These are phyloP conservation scores for Vachellia pachyceras DNA, from an alignment of 306 rosid species.

Conservation along the genomic window DNA sequence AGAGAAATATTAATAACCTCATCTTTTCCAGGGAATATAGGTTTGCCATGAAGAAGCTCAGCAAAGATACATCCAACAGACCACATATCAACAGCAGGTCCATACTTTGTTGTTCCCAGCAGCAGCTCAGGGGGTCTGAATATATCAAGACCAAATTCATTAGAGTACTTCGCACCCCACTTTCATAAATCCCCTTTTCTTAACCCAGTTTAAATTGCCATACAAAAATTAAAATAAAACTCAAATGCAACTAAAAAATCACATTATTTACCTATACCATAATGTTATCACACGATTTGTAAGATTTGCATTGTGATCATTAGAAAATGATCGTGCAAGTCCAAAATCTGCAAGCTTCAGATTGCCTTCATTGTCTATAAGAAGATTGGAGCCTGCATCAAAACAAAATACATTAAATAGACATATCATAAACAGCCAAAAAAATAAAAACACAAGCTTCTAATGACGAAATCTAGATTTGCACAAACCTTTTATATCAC, in stretches of 20 bases:
- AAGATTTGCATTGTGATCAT: constrained; percentile 57
- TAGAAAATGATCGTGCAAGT: constrained; percentile 59
- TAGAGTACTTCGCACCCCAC: not conserved
- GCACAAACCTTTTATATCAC: constrained; percentile 71
- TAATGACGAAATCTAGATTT: not conserved
- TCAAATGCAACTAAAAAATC: not conserved
- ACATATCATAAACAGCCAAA: not conserved
- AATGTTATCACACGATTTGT: constrained; percentile 76
- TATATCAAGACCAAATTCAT: constrained; percentile 33
- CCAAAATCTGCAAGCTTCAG: constrained; percentile 82
- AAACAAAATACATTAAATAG: constrained; percentile 34
- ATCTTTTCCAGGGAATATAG: constrained; percentile 71
- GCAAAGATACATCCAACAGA: constrained; percentile 82
- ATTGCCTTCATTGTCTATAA: constrained; percentile 75
- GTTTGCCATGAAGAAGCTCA: constrained; percentile 71
- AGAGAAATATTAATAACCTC: constrained; percentile 51
- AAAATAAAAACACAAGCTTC: not conserved
- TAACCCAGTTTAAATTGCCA: not conserved
- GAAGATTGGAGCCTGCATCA: constrained; percentile 72
- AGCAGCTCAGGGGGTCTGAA: constrained; percentile 76
- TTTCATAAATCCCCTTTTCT: not conserved
- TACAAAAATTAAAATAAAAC: not conserved
- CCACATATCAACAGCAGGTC: constrained; percentile 86
- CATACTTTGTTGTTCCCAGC: constrained; percentile 74
- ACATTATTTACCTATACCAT: constrained; percentile 62